These are phyloP conservation scores for Colletotrichum cereale DNA, from an alignment of 2,329 filamentous ascomycete genomes.

Conservation along the genomic window DNA sequence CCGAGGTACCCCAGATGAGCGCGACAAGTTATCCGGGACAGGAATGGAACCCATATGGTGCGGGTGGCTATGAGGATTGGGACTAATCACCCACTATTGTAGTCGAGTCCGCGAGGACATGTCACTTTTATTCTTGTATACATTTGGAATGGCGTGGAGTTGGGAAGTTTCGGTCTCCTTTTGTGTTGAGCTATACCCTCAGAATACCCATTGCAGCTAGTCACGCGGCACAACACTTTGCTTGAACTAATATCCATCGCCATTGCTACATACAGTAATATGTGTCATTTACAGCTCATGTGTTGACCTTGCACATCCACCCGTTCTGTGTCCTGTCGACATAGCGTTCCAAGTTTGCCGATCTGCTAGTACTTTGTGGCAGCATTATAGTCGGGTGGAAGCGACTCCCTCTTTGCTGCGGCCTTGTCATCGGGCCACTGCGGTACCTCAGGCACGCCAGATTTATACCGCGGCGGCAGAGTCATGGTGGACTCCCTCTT, in stretches of 20 bases:
- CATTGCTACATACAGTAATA: background rate
- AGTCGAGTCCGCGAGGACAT: background rate
- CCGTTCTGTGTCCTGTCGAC: background rate
- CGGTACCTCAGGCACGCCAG: constrained; percentile 5
- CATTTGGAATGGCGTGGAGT: background rate
- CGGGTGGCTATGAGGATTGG: constrained; percentile 37
- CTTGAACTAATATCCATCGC: background rate
- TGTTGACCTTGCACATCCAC: background rate
- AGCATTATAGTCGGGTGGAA: constrained; percentile 27
- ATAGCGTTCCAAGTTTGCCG: background rate
- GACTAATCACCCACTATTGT: constrained; percentile 4
- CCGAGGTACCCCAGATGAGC: constrained; percentile 69
- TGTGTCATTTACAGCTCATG: background rate
- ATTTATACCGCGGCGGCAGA: constrained; percentile 20
- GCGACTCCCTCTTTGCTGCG: background rate
- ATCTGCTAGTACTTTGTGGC: constrained; percentile 16
- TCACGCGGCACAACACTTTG: background rate
- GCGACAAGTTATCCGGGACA: constrained; percentile 78
- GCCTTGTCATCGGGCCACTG: background rate
- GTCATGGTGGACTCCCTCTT: constrained; percentile 21
- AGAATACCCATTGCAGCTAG: constrained; percentile 10
- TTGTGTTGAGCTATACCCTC: background rate
- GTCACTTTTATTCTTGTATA: background rate
- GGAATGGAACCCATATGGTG: constrained; percentile 73
- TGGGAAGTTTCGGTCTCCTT: background rate